Base-by-base conservation (phyloP, 2,329 filamentous ascomycete genomes). In the Pestalotiopsis sp. region DNA sequence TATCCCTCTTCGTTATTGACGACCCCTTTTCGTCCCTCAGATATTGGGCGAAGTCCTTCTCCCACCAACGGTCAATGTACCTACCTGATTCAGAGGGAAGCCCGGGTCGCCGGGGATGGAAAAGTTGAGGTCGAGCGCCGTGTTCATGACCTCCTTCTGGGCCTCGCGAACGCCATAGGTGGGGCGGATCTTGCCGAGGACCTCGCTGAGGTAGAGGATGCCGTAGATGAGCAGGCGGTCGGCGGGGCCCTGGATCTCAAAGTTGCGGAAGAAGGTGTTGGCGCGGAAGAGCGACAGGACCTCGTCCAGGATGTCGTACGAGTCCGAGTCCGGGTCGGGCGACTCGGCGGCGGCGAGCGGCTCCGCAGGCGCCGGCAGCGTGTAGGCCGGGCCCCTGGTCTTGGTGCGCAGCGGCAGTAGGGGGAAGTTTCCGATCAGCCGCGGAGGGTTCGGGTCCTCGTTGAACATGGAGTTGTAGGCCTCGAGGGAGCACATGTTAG, bases 221-320 rank as follows among this genome's bases (percentile, higher is more conserved):
- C 95, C 95, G 84, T 99, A 99, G 77, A 98, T 95, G 74, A 99
- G 87, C 77, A 98, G 90, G 56, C 96, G 89, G 83, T 99, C 96
- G 69, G 96, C 95, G 31, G 94, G 93, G 14, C 96, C 96, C 83
- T 97, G 95, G 85, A 98, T 97, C 86, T 98, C 96, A 77, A 99
- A 99, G 87, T 98, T 99, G 77, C 96, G 93, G 88, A 98, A 99
- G 83, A 99, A 95, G 70, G 95, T 98, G 86, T 99, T 98, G 76
- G 96, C 95, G 73, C 96, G 93, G 88, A 98, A 99, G 64, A 98
- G 89, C 13, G 91, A 88, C 67, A 99, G 88, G 65, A 97, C 91
- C 85, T 99, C 96, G 83, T 99, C 96, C 67, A 98, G 88, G 71
- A 96, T 93, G 84, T 99, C 96, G 86, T 98, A 98, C 77, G 92